Evolutionary conservation across 495 filamentous ascomycete genomes (phyloP).

Genomic region (Penicillium taxi): DNA sequence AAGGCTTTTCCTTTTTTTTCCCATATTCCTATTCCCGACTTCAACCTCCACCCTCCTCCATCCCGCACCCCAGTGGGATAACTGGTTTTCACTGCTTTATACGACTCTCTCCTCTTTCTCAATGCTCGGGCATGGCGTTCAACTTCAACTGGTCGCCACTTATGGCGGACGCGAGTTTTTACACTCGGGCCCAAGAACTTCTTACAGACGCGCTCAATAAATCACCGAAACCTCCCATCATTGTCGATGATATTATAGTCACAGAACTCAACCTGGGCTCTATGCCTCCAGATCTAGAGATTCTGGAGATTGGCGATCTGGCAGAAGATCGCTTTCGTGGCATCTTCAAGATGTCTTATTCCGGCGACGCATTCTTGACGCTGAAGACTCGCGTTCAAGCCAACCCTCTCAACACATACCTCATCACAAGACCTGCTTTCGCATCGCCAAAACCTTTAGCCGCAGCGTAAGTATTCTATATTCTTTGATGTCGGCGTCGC

Average conservation of each 20-base stretch:
- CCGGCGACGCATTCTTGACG: conserved; percentile 88
- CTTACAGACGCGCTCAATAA: conserved; percentile 95
- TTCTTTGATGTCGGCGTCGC: neutral
- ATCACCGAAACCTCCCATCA: conserved; percentile 95
- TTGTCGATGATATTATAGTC: conserved; percentile 98
- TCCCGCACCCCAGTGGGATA: neutral
- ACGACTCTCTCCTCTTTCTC: conserved; percentile 11
- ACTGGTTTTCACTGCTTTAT: neutral
- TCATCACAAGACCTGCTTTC: conserved; percentile 83
- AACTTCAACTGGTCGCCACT: conserved; percentile 99
- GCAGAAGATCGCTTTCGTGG: conserved; percentile 95
- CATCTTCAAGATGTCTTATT: conserved; percentile 98
- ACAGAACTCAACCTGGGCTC: conserved; percentile 94
- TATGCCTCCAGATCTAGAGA: conserved; percentile 87
- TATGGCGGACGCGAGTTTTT: conserved; percentile 84
- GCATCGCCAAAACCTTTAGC: conserved; percentile 90
- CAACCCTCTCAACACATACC: conserved; percentile 92
- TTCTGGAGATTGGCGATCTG: conserved; percentile 91
- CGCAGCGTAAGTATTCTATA: conserved; percentile 59
- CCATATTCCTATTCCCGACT: conserved; percentile 1
- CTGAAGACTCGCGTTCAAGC: conserved; percentile 93
- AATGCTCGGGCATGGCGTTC: conserved; percentile 73
- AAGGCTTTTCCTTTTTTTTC: conserved; percentile 2
- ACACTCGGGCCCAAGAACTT: conserved; percentile 84
- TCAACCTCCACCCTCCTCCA: conserved; percentile 1